A percentile compares a stretch with the other conserved stretches of the same genome.
These are phyloP conservation scores for Thielaviopsis punctulata DNA, from an alignment of 2,329 filamentous ascomycete species.

Conservation along the genomic window DNA sequence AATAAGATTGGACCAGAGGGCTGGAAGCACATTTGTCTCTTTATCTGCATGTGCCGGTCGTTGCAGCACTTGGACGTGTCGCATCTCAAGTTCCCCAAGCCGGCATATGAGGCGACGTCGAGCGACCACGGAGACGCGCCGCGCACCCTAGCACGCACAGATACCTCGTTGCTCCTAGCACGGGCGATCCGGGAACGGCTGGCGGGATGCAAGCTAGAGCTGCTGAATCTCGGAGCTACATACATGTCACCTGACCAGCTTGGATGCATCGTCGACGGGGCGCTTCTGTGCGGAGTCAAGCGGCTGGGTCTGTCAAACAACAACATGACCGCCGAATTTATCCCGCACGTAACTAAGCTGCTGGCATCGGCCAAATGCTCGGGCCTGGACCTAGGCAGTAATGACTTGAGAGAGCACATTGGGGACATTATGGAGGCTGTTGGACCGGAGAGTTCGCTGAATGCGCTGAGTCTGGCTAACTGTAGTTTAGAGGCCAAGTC, in stretches of 20 bases:
- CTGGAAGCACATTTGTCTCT: slow-evolving; percentile 81
- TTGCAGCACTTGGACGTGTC: slow-evolving; percentile 77
- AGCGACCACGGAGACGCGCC: slow-evolving; percentile 14
- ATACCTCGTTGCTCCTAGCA: slow-evolving; percentile 41
- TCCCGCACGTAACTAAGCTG: slow-evolving; percentile 62
- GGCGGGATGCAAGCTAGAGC: slow-evolving; percentile 58
- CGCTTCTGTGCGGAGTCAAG: slow-evolving; percentile 59
- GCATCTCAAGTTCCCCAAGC: slow-evolving; percentile 55
- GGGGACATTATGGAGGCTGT: slow-evolving; percentile 43
- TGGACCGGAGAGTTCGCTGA: slow-evolving; percentile 1
- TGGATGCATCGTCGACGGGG: slow-evolving; percentile 60
- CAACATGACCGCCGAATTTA: slow-evolving; percentile 51
- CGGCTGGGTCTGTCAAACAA: slow-evolving; percentile 75
- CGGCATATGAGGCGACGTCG: slow-evolving; percentile 12
- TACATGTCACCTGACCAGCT: slow-evolving; percentile 55
- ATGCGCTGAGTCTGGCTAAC: slow-evolving; percentile 65
- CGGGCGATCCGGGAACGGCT: slow-evolving; percentile 62
- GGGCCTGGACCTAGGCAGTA: slow-evolving; percentile 77
- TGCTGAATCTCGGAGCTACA: slow-evolving; percentile 71
- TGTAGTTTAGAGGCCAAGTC: slow-evolving; percentile 63
- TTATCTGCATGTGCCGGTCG: slow-evolving; percentile 76
- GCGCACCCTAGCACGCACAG: slow-evolving; percentile 32
- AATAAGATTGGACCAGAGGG: slow-evolving; percentile 79
- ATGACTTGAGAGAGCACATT: slow-evolving; percentile 43
- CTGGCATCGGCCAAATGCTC: slow-evolving; percentile 63